A percentile compares a stretch with the other conserved stretches of the same genome.
Conservation (phyloP, 352 stramenopile genomes). For the Plasmopara muralis region DNA sequence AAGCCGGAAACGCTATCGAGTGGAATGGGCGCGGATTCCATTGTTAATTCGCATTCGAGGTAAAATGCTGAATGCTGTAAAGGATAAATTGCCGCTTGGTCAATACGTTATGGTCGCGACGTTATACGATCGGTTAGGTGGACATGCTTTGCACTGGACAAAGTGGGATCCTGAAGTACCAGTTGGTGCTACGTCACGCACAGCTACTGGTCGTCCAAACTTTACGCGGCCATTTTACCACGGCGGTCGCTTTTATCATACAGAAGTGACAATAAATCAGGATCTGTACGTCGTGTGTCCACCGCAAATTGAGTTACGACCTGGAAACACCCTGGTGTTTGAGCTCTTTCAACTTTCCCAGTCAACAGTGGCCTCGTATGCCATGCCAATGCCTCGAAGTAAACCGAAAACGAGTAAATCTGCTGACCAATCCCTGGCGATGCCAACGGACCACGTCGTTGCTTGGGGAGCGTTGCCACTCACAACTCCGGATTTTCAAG, state of each 20-base stretch:
- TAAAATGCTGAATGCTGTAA: conserved; percentile 65
- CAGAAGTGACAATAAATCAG: conserved; percentile 70
- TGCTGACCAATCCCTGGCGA: conserved; percentile 13
- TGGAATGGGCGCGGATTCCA: conserved; percentile 68
- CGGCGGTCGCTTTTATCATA: conserved; percentile 81
- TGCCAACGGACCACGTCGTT: conserved; percentile 60
- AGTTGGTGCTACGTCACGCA: conserved; percentile 2
- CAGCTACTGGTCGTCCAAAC: conserved; percentile 25
- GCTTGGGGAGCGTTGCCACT: conserved; percentile 81
- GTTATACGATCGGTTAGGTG: conserved; percentile 81
- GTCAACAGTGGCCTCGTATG: conserved; percentile 6
- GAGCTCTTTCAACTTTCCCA: conserved; percentile 39
- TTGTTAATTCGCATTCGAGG: conserved; percentile 62
- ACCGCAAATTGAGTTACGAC: conserved; percentile 44
- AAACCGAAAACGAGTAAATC: conserved; percentile 10
- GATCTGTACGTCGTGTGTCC: conserved; percentile 77
- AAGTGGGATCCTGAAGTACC: conserved; percentile 45
- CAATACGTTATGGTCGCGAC: conserved; percentile 80
- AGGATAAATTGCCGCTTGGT: conserved; percentile 75
- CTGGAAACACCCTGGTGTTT: conserved; percentile 48
- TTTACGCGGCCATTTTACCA: conserved; percentile 74
- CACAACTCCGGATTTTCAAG: conserved; percentile 46
- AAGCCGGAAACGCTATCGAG: conserved; percentile 47
- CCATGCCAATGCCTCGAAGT: conserved; percentile 5
- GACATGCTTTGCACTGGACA: conserved; percentile 70